These are phyloP conservation scores for Debaryomyces maramus DNA, from an alignment of 805 yeast species.

Conservation along the genomic window DNA sequence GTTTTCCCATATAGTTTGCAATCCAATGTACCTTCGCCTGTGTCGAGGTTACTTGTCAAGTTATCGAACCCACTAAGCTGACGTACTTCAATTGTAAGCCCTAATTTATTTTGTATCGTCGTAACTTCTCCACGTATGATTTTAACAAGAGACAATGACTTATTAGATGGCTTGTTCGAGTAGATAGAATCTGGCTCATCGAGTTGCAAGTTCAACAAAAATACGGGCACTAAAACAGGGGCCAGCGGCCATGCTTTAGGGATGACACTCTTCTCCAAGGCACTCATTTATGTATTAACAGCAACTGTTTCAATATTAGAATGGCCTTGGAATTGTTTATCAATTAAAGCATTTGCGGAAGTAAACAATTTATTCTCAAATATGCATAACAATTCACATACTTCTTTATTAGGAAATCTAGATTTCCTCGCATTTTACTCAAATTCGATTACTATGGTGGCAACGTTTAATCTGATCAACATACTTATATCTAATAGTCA, in stretches of 20 bases:
- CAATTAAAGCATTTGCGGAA: too few species aligned
- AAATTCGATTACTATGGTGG: slow-evolving; percentile 6
- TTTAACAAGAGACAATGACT: slow-evolving; percentile 20
- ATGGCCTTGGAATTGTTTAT: too few species aligned
- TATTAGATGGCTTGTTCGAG: slow-evolving; percentile 16
- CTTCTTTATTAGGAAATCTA: slow-evolving; percentile 12
- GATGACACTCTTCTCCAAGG: slow-evolving; percentile 1
- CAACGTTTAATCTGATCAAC: background rate
- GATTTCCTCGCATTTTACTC: background rate
- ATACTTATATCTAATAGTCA: background rate
- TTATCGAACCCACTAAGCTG: slow-evolving; percentile 49
- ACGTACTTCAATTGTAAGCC: slow-evolving; percentile 29
- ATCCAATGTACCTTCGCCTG: slow-evolving; percentile 37
- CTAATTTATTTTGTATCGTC: slow-evolving; percentile 30
- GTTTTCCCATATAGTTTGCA: slow-evolving; percentile 51
- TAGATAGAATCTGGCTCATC: slow-evolving; percentile 20
- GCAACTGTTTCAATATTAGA: too few species aligned
- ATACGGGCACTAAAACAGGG: slow-evolving; percentile 33
- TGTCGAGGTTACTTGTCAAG: slow-evolving; percentile 34
- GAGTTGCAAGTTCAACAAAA: slow-evolving; percentile 27
- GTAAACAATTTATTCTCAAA: too few species aligned
- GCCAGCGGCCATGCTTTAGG: slow-evolving; percentile 17
- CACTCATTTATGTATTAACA: too few species aligned
- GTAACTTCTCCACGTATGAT: slow-evolving; percentile 29
- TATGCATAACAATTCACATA: too few species aligned